Evolutionary conservation across 176 grass and related monocot species (phyloP).

Genomic region (Triticum monococcum): DNA sequence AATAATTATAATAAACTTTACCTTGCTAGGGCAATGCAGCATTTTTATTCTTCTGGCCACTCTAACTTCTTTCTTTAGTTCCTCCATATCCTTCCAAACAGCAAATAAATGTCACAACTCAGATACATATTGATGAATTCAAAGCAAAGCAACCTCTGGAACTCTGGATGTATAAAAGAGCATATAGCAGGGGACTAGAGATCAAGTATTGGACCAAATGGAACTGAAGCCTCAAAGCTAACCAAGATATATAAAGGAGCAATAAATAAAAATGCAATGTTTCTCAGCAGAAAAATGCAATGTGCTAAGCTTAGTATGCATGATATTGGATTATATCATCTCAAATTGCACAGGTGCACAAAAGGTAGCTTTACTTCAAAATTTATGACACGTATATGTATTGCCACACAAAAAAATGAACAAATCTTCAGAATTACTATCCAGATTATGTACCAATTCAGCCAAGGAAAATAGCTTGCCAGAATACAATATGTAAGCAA

Average conservation of each 20-base stretch:
- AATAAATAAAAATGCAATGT: slow-evolving; percentile 7
- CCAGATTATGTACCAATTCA: neutral
- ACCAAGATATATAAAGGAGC: neutral
- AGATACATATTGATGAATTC: neutral
- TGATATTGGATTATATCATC: slow-evolving; percentile 8
- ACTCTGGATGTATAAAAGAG: neutral
- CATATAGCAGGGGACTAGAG: neutral
- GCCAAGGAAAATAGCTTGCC: neutral
- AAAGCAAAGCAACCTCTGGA: neutral
- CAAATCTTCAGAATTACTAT: slow-evolving; percentile 11
- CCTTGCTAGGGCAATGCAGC: slow-evolving; percentile 90
- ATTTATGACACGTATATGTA: neutral
- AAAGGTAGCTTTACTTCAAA: slow-evolving; percentile 14
- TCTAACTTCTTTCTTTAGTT: slow-evolving; percentile 79
- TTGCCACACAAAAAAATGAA: neutral
- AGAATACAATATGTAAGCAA: slow-evolving; percentile 18
- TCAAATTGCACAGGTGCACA: neutral
- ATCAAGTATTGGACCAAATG: slow-evolving; percentile 7
- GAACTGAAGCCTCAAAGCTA: slow-evolving; percentile 2
- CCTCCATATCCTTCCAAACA: slow-evolving; percentile 59
- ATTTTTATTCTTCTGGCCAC: slow-evolving; percentile 92
- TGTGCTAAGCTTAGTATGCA: neutral
- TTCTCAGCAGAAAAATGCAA: neutral
- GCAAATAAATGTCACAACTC: slow-evolving; percentile 8
- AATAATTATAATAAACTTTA: slow-evolving; percentile 19